Base-by-base conservation (phyloP, 106 monocot genomes). In the Hemerocallis citrina region DNA sequence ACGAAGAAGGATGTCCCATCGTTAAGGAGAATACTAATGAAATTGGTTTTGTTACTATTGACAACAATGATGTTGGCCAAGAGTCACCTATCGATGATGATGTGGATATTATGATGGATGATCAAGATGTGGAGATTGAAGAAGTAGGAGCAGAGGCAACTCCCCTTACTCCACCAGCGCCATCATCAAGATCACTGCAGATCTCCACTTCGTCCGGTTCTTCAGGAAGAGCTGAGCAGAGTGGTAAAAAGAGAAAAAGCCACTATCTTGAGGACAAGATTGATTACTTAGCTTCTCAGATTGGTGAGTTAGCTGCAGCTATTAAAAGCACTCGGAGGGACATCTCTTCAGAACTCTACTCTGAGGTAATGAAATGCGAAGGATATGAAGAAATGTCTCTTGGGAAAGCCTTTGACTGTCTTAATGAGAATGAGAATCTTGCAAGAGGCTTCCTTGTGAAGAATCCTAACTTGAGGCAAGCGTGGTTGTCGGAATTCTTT, bases 401-500 rank as follows among this genome's bases (percentile, higher is more conserved):
- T 35, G 72, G 55, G 17, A 65, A 49, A 57, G 72, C 72, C 17
- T 72, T 72, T 21, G 72, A 72, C 11, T 65, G 58, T 65, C 63
- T 72, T 11, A 35, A 64, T 6, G 65, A 45, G 36, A 30, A 72
- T 35, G 72, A 72, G 31, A 64, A 57, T 38, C 43, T 45, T 10
- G 72, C 44, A 12, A 64, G 64, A 48, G 64, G 50, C 20, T 72
- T 72, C 33, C 64, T 72, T 38, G 72, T 32, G 6, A 72, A 65
- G 38, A 64, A 58, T 56, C 4, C 24, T 46, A 65, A 64, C 17
- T 13, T 72, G 57, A 52, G 72, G 56, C 72, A 72, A 44, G 62
- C 56, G 29, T 72, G 72, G 72, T 45, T 72, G 30, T 32, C 56
- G 43, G 47, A 65, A 15, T 72, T 63, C 55, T 72, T 72, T 44